Percentiles rank a stretch among this genome's conserved stretches.
Evolutionary conservation across 805 yeast genomes (phyloP).

Genomic region (Candida corydali): DNA sequence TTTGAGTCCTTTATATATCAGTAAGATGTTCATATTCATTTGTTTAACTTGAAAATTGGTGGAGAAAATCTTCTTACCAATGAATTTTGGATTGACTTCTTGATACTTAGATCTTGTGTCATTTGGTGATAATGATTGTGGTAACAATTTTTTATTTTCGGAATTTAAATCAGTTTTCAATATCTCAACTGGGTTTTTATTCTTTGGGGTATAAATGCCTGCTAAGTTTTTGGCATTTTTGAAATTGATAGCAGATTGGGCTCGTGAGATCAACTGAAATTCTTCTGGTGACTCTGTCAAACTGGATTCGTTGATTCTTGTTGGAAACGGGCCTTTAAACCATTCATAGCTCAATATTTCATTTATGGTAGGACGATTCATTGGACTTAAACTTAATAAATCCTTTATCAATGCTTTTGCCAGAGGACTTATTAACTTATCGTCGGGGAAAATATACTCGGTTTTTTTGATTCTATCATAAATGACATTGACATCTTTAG

Average conservation of each 20-base stretch:
- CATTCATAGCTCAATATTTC: constrained; percentile 79
- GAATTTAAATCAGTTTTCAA: constrained; percentile 65
- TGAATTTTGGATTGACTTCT: constrained; percentile 48
- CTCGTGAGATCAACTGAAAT: constrained; percentile 48
- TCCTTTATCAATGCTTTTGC: constrained; percentile 72
- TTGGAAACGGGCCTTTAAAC: constrained; percentile 86
- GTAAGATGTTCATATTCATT: constrained; percentile 33
- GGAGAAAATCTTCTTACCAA: constrained; percentile 32
- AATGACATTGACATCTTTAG: constrained; percentile 87
- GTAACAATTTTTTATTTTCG: constrained; percentile 66
- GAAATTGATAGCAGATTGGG: constrained; percentile 65
- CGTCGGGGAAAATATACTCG: constrained; percentile 75
- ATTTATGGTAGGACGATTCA: constrained; percentile 73
- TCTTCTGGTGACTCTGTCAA: constrained; percentile 60
- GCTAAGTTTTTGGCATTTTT: constrained; percentile 59
- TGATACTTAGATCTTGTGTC: constrained; percentile 84
- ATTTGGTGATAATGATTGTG: constrained; percentile 89
- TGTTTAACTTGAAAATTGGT: constrained; percentile 28
- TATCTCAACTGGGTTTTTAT: constrained; percentile 64
- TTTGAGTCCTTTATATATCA: constrained; percentile 37
- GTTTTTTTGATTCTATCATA: constrained; percentile 86
- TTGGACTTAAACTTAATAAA: constrained; percentile 73
- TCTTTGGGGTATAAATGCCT: constrained; percentile 53
- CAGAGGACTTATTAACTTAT: constrained; percentile 60
- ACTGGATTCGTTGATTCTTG: constrained; percentile 56